Percentiles rank a stretch among this genome's conserved stretches.
These are phyloP conservation scores for Ceriops tagal DNA, from an alignment of 345 rosid genomes.

Conservation along the genomic window DNA sequence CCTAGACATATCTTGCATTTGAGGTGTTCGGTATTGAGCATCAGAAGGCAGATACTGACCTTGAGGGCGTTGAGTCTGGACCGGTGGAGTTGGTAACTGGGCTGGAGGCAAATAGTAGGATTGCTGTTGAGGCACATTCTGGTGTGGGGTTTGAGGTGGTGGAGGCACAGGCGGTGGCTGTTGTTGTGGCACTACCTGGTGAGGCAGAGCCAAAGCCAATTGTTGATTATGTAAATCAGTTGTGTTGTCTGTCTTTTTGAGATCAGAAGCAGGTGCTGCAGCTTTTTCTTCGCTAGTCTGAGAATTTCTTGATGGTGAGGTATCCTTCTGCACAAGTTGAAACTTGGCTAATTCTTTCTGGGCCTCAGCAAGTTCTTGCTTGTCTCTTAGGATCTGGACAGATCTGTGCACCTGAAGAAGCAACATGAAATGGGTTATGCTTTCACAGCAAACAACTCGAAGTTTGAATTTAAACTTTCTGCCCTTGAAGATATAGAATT, in stretches of 20 bases:
- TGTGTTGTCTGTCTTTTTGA: conserved; percentile 51
- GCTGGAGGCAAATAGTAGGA: conserved; percentile 63
- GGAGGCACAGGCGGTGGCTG: conserved; percentile 40
- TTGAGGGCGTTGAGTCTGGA: conserved; percentile 47
- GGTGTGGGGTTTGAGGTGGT: conserved; percentile 47
- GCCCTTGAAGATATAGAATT: background rate
- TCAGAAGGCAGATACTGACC: conserved; percentile 50
- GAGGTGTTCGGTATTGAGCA: conserved; percentile 63
- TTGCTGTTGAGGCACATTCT: conserved; percentile 56
- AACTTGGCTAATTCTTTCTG: conserved; percentile 92
- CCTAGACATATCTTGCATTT: conserved; percentile 61
- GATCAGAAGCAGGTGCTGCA: conserved; percentile 54
- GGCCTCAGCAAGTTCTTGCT: conserved; percentile 93
- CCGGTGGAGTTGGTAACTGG: conserved; percentile 50
- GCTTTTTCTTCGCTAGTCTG: conserved; percentile 69
- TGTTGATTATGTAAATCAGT: conserved; percentile 72
- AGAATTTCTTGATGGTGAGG: conserved; percentile 63
- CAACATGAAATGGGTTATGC: conserved; percentile 10
- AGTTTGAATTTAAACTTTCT: background rate
- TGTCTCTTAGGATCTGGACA: conserved; percentile 93
- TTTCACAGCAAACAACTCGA: conserved; percentile 4
- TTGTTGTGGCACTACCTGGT: conserved; percentile 72
- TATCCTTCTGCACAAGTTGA: conserved; percentile 83
- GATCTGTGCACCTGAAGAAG: conserved; percentile 87
- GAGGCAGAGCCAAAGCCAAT: conserved; percentile 87